phyloP scores from a whole-genome alignment of 129 eudicot genomes.

The Apium graveolens region DNA sequence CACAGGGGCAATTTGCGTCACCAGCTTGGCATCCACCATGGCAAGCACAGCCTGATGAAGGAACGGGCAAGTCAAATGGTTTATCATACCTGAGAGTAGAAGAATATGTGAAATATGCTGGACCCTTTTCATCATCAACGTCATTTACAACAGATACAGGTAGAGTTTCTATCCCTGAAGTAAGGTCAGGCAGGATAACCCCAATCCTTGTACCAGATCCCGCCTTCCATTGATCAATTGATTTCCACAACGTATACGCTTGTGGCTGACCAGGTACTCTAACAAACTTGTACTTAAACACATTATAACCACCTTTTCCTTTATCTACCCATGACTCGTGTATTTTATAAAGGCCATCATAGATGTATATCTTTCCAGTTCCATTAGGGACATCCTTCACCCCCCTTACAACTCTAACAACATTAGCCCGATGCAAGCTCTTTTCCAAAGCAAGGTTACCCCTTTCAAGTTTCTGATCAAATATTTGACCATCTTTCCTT shows the following conservation, averaged over 20 bases:
- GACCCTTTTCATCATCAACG: constrained; percentile 71
- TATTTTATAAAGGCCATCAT: constrained; percentile 78
- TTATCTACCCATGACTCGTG: constrained; percentile 84
- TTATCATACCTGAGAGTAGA: constrained; percentile 38
- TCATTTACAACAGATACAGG: constrained; percentile 75
- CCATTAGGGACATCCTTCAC: constrained; percentile 39
- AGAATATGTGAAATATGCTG: constrained; percentile 66
- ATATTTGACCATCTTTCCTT: constrained; percentile 48
- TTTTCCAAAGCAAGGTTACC: constrained; percentile 90
- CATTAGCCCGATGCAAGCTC: constrained; percentile 72
- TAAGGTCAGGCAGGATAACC: constrained; percentile 65
- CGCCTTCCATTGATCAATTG: constrained; percentile 72
- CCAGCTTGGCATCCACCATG: constrained; percentile 60
- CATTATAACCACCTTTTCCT: constrained; percentile 66
- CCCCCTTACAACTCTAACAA: constrained; percentile 81
- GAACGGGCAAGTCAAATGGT: constrained; percentile 35
- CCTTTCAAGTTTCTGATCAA: constrained; percentile 75
- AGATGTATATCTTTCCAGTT: constrained; percentile 69
- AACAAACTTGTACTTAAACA: constrained; percentile 66
- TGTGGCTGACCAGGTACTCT: constrained; percentile 73
- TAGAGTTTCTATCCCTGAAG: constrained; percentile 58
- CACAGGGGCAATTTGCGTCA: constrained; percentile 46
- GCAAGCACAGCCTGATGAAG: constrained; percentile 46
- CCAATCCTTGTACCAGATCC: constrained; percentile 45
- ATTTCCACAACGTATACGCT: constrained; percentile 75